Base-by-base conservation (phyloP, 352 stramenopile species). In the Globisporangium paddicum region DNA sequence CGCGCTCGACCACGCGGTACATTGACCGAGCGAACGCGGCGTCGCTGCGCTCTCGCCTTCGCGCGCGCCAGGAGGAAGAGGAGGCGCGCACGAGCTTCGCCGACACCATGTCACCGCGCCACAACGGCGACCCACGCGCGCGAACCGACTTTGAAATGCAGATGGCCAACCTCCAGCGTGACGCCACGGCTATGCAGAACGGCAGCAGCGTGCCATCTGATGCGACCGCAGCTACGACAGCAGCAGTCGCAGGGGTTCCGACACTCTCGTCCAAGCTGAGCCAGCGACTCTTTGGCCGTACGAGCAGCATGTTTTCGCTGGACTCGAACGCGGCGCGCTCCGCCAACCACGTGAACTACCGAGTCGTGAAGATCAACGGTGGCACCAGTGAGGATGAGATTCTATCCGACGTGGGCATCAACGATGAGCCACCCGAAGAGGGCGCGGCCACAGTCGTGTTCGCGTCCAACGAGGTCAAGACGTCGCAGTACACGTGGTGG, bases 401-500 rank as follows among this genome's bases (percentile, higher is more conserved):
- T 19, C 38, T 64, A 10, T 64, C 58, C 28, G 60, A 54, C 18
- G 61, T 62, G 16, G 55, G 62, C 9, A 63, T 6, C 28, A 32
- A 37, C 2, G 32, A 4, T 8, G 63, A 70, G 4, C 25, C 40
- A 10, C 41, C 13, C 5, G 42, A 32, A 2, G 50, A 41, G 6
- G 45, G 16, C 5, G 30, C 30, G 0, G 64, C 66, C 2, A 73
- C 84, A 38, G 62, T 72, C 19, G 63, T 73, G 28, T 93, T 90
- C 37, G 67, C 77, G 9, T 83, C 76, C 2, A 95, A 95, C 67
- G 83, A 91, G 59, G 78, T 96, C 55, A 85, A 78, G 59, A 96
- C 87, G 41, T 90, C 82, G 16, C 75, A 96, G 70, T 96, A 94
- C 64, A 93, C 86, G 59, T 93, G 82, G 83, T 96, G 85, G 85